phyloP scores from a whole-genome alignment of 371 early-diverging fungal genomes.

The Mucor ambiguus region DNA sequence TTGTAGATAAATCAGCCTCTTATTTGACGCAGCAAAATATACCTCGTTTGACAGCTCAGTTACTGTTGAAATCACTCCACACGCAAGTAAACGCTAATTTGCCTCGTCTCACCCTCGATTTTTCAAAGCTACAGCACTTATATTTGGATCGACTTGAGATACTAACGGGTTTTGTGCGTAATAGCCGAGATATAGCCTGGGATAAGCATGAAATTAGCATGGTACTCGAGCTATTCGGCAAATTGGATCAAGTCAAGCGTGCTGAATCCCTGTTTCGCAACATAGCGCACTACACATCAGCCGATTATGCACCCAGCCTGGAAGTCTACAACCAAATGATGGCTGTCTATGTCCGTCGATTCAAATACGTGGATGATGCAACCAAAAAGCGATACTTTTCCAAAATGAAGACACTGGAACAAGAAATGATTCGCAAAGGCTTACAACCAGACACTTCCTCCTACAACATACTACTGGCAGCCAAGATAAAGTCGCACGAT shows the following conservation, averaged over 20 bases:
- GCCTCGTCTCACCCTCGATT: slow-evolving; percentile 12
- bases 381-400: slow-evolving; percentile 25
- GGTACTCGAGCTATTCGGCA: slow-evolving; percentile 33
- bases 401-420: slow-evolving; percentile 26
- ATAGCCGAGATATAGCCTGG: slow-evolving; percentile 14
- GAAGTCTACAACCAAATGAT: slow-evolving; percentile 35
- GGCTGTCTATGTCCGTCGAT: slow-evolving; percentile 33
- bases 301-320: slow-evolving; percentile 10
- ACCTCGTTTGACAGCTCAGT: slow-evolving; percentile 20
- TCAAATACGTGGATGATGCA: slow-evolving; percentile 21
- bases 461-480: slow-evolving; percentile 36
- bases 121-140: slow-evolving; percentile 17
- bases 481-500: slow-evolving; percentile 21
- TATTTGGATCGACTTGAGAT: slow-evolving; percentile 28
- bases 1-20: slow-evolving; percentile 17
- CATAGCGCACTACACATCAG: slow-evolving; percentile 20
- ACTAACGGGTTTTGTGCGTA: slow-evolving; percentile 20
- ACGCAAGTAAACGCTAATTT: slow-evolving; percentile 17
- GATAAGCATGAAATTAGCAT: slow-evolving; percentile 26
- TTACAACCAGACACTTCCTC: slow-evolving; percentile 25
- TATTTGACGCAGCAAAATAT: slow-evolving; percentile 9
- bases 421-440: slow-evolving; percentile 24
- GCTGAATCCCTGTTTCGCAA: slow-evolving; percentile 38
- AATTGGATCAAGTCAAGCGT: slow-evolving; percentile 26
- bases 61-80: slow-evolving; percentile 27